Conservation (phyloP, 2,329 filamentous ascomycete species). For the Xylaria sp. region DNA sequence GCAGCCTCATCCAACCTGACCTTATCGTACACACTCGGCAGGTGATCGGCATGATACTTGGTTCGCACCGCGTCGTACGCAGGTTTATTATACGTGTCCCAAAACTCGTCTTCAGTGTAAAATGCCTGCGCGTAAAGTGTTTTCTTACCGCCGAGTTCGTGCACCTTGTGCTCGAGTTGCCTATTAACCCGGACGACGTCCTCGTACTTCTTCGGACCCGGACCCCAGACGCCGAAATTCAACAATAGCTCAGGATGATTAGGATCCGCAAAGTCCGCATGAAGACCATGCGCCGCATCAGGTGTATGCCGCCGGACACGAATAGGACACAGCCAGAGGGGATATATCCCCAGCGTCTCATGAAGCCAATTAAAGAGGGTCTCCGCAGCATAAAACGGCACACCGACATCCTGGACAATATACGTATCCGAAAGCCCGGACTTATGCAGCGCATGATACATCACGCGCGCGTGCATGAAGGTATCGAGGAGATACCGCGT, state of each 20-base stretch:
- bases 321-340: slow-evolving; percentile 53
- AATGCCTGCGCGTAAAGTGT: slow-evolving; percentile 67
- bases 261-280: slow-evolving; percentile 41
- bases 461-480: slow-evolving; percentile 58
- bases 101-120: slow-evolving; percentile 64
- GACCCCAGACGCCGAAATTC: slow-evolving; percentile 61
- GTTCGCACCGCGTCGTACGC: slow-evolving; percentile 55
- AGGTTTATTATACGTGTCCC: slow-evolving; percentile 54
- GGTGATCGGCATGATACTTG: slow-evolving; percentile 53
- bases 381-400: slow-evolving; percentile 40
- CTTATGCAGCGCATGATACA: slow-evolving; percentile 61
- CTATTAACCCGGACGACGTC: slow-evolving; percentile 52
- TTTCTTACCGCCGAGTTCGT: slow-evolving; percentile 58
- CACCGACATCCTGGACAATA: slow-evolving; percentile 59
- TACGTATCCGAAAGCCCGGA: slow-evolving; percentile 55
- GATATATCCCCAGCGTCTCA: slow-evolving; percentile 43
- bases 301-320: slow-evolving; percentile 39
- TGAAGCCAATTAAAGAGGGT: slow-evolving; percentile 47
- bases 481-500: slow-evolving; percentile 58
- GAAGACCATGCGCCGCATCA: slow-evolving; percentile 42
- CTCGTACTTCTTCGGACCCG: slow-evolving; percentile 37
- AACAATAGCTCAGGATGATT: slow-evolving; percentile 40
- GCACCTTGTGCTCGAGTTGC: slow-evolving; percentile 54
- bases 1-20: slow-evolving; percentile 47
- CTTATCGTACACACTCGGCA: slow-evolving; percentile 65